Conservation (phyloP, 2,329 filamentous ascomycete genomes). For the Lasiodiplodia theobromae region DNA sequence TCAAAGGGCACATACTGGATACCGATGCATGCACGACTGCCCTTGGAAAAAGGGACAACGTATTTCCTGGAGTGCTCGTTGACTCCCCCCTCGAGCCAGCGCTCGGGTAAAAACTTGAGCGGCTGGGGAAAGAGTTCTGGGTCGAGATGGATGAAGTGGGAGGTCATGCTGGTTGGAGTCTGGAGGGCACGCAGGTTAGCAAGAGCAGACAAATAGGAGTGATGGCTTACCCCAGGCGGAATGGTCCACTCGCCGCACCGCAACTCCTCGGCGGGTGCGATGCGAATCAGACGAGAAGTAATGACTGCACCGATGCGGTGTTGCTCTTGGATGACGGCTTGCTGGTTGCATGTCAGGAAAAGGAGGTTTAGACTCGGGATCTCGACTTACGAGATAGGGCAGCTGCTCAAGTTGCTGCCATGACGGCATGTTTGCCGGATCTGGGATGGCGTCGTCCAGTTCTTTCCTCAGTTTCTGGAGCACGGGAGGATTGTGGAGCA, state of each 20-base stretch:
- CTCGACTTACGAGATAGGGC: constrained; percentile 31
- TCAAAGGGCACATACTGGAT: constrained; percentile 13
- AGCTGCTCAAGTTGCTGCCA: constrained; percentile 23
- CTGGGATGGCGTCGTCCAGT: constrained; percentile 36
- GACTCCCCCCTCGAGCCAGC: constrained; percentile 32
- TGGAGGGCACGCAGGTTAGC: too few species aligned
- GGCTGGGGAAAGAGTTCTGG: constrained; percentile 39
- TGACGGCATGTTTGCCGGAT: constrained; percentile 20
- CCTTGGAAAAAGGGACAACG: constrained; percentile 31
- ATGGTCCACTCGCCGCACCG: constrained; percentile 29
- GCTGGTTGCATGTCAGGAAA: too few species aligned
- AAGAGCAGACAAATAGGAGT: too few species aligned
- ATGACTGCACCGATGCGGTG: too few species aligned
- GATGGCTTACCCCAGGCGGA: constrained; percentile 1
- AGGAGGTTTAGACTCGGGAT: constrained; percentile 40
- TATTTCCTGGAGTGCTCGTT: constrained; percentile 34
- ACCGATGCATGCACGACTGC: constrained; percentile 31
- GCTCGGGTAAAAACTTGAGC: constrained; percentile 39
- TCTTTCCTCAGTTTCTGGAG: constrained; percentile 38
- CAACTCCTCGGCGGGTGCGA: constrained; percentile 8
- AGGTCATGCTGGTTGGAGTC: constrained; percentile 31
- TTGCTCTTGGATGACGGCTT: too few species aligned
- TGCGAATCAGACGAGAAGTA: constrained; percentile 37
- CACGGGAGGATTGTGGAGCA: constrained; percentile 38
- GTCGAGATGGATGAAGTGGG: constrained; percentile 31